Base-by-base conservation (phyloP, 768 basidiomycete genomes). In the Hortiboletus campestris region DNA sequence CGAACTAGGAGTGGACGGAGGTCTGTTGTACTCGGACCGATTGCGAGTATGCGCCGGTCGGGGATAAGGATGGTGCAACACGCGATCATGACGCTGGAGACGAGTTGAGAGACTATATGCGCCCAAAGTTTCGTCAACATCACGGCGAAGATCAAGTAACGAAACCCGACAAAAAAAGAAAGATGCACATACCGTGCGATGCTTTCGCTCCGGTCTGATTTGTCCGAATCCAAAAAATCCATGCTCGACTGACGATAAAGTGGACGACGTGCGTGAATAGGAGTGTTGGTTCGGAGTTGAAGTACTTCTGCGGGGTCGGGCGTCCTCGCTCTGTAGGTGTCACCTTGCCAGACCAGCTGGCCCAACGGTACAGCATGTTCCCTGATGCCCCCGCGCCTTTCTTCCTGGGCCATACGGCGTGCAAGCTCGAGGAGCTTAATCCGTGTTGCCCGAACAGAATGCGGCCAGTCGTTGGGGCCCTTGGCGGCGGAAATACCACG, bases 221-320 rank as follows among this genome's bases (percentile, higher is more conserved):
- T 77, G 31, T 78, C 70, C 12, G 69, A 70, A 56, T 80, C 81
- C 72, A 93, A 83, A 60, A 91, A 91, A 66, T 93, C 91, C 91
- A 92, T 92, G 68, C 89, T 90, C 22, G 89, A 89, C 74, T 90
- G 89, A 55, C 87, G 79, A 72, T 89, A 89, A 25, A 91, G 74
- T 17, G 84, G 84, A 17, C 72, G 70, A 32, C 84, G 81, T 52
- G 76, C 77, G 35, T 69, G 72, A 46, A 46, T 62, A 35, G 69
- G 80, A 74, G 78, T 77, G 66, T 80, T 80, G 42, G 80, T 80
- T 6, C 79, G 79, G 47, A 68, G 67, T 53, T 78, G 76, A 32
- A 80, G 71, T 28, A 78, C 75, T 44, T 79, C 82, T 20, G 61
- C 41, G 2, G 62, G 63, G 53, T 74, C 74, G 54, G 67, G 62